A percentile compares a stretch with the other conserved stretches of the same genome.
Evolutionary conservation across 2,329 filamentous ascomycete species (phyloP).

Genomic region (Fusarium burgessii): DNA sequence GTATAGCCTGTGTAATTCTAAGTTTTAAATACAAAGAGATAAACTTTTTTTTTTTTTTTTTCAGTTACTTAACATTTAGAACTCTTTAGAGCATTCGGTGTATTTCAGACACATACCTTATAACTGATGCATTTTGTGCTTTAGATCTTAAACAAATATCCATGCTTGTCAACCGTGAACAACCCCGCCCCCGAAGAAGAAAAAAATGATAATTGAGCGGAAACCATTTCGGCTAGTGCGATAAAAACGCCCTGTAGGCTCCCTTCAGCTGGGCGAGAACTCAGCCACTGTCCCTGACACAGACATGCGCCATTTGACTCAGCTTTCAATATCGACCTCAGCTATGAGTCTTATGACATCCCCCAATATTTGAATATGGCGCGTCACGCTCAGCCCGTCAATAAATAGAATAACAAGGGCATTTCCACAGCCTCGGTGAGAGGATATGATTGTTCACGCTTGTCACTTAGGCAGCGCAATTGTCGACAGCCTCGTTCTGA

Average conservation of each 20-base stretch:
- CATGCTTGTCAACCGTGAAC: not conserved
- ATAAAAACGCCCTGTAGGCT: slow-evolving; percentile 14
- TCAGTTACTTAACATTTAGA: not conserved
- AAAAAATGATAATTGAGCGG: not conserved
- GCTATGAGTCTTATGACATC: slow-evolving; percentile 33
- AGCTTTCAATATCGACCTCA: slow-evolving; percentile 15
- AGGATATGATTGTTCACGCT: slow-evolving; percentile 10
- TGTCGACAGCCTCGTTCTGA: slow-evolving; percentile 21
- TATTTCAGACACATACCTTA: not conserved
- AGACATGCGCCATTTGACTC: slow-evolving; percentile 28
- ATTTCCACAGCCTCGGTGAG: slow-evolving; percentile 9
- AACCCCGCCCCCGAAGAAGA: not conserved
- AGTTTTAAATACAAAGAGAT: not conserved
- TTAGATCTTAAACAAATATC: not conserved
- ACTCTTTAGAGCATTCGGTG: not conserved
- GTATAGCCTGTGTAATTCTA: too few relatives aligned
- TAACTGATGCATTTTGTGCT: not conserved
- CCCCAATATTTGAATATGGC: not conserved
- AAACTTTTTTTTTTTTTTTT: not conserved
- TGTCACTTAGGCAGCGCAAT: slow-evolving; percentile 18
- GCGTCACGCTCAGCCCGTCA: not conserved
- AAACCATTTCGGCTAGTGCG: slow-evolving; percentile 8
- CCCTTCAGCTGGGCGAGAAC: slow-evolving; percentile 32
- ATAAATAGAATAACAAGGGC: not conserved
- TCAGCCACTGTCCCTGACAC: slow-evolving; percentile 31